A percentile compares a stretch with the other conserved stretches of the same genome.
phyloP scores from a whole-genome alignment of 306 rosid genomes.

The Vicia faba region DNA sequence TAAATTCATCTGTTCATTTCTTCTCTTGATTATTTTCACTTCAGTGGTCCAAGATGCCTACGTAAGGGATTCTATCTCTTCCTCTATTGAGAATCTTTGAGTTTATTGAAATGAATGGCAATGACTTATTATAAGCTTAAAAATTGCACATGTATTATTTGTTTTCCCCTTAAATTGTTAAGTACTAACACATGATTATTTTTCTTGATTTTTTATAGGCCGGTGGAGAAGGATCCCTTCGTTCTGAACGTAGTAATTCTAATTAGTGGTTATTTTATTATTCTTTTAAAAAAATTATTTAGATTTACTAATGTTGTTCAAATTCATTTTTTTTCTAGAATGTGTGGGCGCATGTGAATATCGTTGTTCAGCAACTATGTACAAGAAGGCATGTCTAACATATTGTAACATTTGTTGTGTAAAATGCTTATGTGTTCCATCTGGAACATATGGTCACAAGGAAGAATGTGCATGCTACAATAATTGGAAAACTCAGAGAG shows the following conservation, averaged over 20 bases:
- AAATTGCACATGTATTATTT: not conserved
- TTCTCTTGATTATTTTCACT: conserved; percentile 22
- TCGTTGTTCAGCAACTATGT: conserved; percentile 10
- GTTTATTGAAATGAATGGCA: not conserved
- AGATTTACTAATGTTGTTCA: too few species aligned
- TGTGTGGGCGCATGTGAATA: not conserved
- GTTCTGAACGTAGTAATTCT: conserved; percentile 6
- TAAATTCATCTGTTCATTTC: conserved; percentile 16
- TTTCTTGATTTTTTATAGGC: conserved; percentile 22
- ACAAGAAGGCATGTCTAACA: conserved; percentile 1
- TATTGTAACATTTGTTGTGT: conserved; percentile 24
- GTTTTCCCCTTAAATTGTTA: not conserved
- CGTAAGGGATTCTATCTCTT: conserved; percentile 24
- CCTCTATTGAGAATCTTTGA: not conserved
- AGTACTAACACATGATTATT: not conserved
- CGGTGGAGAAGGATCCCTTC: conserved; percentile 27
- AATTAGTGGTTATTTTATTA: too few species aligned
- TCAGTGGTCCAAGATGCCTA: conserved; percentile 6
- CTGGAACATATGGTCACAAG: conserved; percentile 16
- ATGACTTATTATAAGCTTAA: not conserved
- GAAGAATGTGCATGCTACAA: conserved; percentile 4
- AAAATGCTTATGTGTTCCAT: conserved; percentile 16
- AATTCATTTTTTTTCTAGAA: not conserved
- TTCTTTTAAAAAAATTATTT: too few species aligned
- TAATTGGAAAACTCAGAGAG: not conserved